These are phyloP conservation scores for Plenodomus lindquistii DNA, from an alignment of 2,329 filamentous ascomycete species.

Conservation along the genomic window DNA sequence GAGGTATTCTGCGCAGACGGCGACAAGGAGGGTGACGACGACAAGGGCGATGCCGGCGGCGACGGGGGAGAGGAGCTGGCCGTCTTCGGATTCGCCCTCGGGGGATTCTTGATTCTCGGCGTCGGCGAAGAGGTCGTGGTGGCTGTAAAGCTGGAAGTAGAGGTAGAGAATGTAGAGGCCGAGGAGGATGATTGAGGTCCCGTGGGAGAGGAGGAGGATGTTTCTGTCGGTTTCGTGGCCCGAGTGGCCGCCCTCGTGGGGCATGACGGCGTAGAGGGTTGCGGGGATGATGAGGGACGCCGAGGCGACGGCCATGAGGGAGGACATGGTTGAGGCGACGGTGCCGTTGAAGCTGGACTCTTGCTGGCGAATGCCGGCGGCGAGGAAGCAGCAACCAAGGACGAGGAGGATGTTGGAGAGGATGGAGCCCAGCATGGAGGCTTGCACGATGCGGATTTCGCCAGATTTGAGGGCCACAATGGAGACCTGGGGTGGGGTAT, in stretches of 20 bases:
- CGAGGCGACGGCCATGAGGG: slow-evolving; percentile 60
- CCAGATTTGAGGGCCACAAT: slow-evolving; percentile 84
- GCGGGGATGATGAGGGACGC: slow-evolving; percentile 59
- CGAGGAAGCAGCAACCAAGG: slow-evolving; percentile 58
- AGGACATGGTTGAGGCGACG: slow-evolving; percentile 76
- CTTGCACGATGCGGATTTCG: slow-evolving; percentile 95
- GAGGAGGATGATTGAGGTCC: slow-evolving; percentile 58
- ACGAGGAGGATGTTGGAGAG: slow-evolving; percentile 90
- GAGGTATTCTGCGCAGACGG: slow-evolving; percentile 58
- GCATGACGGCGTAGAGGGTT: slow-evolving; percentile 55
- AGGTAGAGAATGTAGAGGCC: slow-evolving; percentile 59
- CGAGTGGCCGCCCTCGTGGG: slow-evolving; percentile 37
- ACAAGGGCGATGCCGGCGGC: slow-evolving; percentile 52
- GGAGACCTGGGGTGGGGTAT: slow-evolving; percentile 65
- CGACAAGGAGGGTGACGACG: slow-evolving; percentile 54
- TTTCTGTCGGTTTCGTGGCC: slow-evolving; percentile 51
- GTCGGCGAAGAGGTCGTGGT: slow-evolving; percentile 54
- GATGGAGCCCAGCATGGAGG: slow-evolving; percentile 95
- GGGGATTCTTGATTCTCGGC: slow-evolving; percentile 37
- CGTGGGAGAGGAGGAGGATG: slow-evolving; percentile 55
- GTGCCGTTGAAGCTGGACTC: slow-evolving; percentile 68
- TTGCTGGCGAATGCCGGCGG: slow-evolving; percentile 50
- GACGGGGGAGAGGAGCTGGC: slow-evolving; percentile 50
- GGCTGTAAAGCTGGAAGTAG: slow-evolving; percentile 58
- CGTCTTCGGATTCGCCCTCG: slow-evolving; percentile 36